Conservation (phyloP, 371 early-diverging fungal species). For the Basidiobolus meristosporus region DNA sequence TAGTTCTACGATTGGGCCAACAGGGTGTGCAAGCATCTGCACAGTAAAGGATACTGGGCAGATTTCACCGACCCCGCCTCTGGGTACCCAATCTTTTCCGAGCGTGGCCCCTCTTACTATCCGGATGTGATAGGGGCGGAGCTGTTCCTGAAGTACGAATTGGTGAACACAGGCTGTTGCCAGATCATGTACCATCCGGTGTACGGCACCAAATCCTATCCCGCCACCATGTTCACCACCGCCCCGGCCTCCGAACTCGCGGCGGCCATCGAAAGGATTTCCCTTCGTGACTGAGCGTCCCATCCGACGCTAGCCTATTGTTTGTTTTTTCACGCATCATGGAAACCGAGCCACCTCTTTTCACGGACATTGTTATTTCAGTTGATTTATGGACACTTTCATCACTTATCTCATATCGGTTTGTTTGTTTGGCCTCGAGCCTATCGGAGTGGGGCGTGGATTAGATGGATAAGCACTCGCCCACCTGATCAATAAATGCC, state of each 20-base stretch:
- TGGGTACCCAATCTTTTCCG: conserved; percentile 46
- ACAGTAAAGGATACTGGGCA: conserved; percentile 52
- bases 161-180: conserved; percentile 66
- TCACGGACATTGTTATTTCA: too few species aligned
- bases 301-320: too few species aligned
- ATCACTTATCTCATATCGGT: too few species aligned
- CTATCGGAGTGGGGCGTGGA: too few species aligned
- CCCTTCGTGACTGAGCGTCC: too few species aligned
- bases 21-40: conserved; percentile 23
- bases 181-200: conserved; percentile 61
- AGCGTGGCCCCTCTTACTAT: conserved; percentile 14
- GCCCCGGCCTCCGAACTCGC: conserved; percentile 44
- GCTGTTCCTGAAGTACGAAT: conserved; percentile 45
- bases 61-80: conserved; percentile 88
- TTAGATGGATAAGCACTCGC: too few species aligned
- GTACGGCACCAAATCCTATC: conserved; percentile 77
- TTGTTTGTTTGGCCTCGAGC: too few species aligned
- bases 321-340: too few species aligned
- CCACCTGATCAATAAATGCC: too few species aligned
- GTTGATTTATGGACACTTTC: too few species aligned
- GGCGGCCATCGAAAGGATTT: conserved; percentile 4
- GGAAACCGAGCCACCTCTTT: too few species aligned
- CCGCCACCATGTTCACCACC: conserved; percentile 66
- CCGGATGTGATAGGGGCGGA: conserved; percentile 74
- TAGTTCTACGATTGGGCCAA: conserved; percentile 61